These are phyloP conservation scores for Hortiboletus campestris DNA, from an alignment of 768 basidiomycete species.

Conservation along the genomic window DNA sequence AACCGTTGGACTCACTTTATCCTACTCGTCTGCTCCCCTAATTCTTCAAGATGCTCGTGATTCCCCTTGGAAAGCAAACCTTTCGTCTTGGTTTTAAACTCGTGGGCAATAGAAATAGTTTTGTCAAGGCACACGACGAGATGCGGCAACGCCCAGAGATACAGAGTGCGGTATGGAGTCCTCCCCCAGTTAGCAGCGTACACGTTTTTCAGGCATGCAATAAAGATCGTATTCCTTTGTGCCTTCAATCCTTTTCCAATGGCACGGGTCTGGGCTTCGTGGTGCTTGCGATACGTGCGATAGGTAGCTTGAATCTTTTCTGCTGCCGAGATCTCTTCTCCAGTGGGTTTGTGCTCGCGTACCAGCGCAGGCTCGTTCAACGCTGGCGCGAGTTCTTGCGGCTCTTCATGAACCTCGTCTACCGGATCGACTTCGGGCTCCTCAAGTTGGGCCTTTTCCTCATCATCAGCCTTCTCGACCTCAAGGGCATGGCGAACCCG, in stretches of 20 bases:
- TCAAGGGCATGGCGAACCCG: not conserved
- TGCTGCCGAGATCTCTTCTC: constrained; percentile 11
- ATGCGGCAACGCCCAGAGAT: constrained; percentile 9
- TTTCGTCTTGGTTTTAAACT: too few relatives aligned
- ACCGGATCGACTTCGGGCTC: not conserved
- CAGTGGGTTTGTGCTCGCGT: constrained; percentile 18
- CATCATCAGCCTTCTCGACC: not conserved
- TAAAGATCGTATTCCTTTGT: constrained; percentile 26
- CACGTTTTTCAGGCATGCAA: constrained; percentile 28
- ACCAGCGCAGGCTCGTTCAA: constrained; percentile 16
- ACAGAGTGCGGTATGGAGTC: constrained; percentile 36
- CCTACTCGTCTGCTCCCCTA: too few relatives aligned
- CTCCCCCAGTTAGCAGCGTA: constrained; percentile 28
- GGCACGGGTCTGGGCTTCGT: not conserved
- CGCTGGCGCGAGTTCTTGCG: not conserved
- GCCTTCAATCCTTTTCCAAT: constrained; percentile 19
- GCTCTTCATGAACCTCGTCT: constrained; percentile 15
- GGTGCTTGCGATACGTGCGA: too few relatives aligned
- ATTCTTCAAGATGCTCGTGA: too few relatives aligned
- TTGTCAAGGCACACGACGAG: constrained; percentile 42
- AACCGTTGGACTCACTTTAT: too few relatives aligned
- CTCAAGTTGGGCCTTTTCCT: not conserved
- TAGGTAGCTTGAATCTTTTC: too few relatives aligned
- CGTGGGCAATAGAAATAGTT: constrained; percentile 20
- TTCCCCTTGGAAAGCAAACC: too few relatives aligned